Conservation (phyloP, 2,329 filamentous ascomycete genomes). For the Whalleya microplaca region DNA sequence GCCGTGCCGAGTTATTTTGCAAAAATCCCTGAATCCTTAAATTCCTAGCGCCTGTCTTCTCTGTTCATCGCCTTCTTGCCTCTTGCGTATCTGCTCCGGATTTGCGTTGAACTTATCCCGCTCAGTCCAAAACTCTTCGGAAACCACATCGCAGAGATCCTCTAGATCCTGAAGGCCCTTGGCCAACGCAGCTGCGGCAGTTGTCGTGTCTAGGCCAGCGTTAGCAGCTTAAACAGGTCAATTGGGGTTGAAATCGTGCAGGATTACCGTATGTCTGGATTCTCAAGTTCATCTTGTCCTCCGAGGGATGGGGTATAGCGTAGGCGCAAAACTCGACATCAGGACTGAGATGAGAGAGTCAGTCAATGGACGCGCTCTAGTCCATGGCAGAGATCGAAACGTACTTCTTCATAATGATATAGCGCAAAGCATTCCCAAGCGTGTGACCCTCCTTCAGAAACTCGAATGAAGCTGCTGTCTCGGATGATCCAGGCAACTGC, state of each 20-base stretch:
- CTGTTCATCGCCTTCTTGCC: conserved; percentile 9
- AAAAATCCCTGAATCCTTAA: no score
- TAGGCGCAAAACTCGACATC: conserved; percentile 98
- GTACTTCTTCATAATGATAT: conserved; percentile 99
- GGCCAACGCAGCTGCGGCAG: conserved; percentile 81
- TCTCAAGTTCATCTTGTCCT: conserved; percentile 93
- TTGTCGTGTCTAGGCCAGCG: conserved; percentile 67
- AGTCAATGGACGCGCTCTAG: conserved; percentile 8
- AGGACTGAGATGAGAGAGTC: conserved; percentile 72
- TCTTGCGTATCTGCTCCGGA: conserved; percentile 14
- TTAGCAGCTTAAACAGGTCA: neutral
- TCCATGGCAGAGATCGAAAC: conserved; percentile 33
- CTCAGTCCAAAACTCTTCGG: conserved; percentile 81
- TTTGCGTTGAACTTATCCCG: conserved; percentile 61
- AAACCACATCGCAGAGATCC: conserved; percentile 89
- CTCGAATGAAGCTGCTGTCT: conserved; percentile 92
- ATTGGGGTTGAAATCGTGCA: neutral
- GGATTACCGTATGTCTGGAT: conserved; percentile 92
- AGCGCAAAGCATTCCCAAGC: conserved; percentile 89
- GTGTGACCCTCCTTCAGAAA: conserved; percentile 95
- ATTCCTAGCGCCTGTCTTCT: conserved; percentile 5
- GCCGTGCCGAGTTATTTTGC: neutral
- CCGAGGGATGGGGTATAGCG: conserved; percentile 94
- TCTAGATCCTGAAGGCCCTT: conserved; percentile 90
- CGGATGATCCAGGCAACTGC: conserved; percentile 81